Evolutionary conservation across 306 rosid species (phyloP).

Genomic region (Vigna nakashimae): DNA sequence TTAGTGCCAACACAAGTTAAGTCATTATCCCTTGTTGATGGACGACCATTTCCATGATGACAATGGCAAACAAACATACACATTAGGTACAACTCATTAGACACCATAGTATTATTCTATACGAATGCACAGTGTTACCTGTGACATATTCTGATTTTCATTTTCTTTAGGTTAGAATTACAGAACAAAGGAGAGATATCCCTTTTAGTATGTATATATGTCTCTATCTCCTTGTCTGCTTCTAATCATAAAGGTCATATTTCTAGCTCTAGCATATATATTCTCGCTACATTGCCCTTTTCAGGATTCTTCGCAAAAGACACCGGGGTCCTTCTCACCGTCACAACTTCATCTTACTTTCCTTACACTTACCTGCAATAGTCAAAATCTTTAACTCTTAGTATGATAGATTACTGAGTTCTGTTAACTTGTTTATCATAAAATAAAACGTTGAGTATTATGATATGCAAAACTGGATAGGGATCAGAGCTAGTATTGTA

Average conservation of each 20-base stretch:
- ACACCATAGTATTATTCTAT: constrained; percentile 36
- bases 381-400: background rate
- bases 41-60: constrained; percentile 46
- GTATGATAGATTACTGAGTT: background rate
- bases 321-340: constrained; percentile 28
- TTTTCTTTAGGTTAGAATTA: constrained; percentile 37
- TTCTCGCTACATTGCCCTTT: constrained; percentile 45
- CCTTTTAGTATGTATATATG: constrained; percentile 2
- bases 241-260: constrained; percentile 42
- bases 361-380: background rate
- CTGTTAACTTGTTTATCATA: background rate
- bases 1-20: constrained; percentile 45
- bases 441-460: background rate
- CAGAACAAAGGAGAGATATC: constrained; percentile 34
- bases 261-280: constrained; percentile 37
- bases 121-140: constrained; percentile 24
- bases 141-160: constrained; percentile 43
- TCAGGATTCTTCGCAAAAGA: constrained; percentile 46
- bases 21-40: constrained; percentile 48
- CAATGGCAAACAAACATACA: constrained; percentile 43
- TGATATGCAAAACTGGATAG: too few relatives aligned
- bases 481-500: background rate
- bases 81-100: constrained; percentile 44
- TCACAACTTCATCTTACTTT: background rate
- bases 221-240: constrained; percentile 43